phyloP scores from a whole-genome alignment of 2,329 filamentous ascomycete species.

The Sarocladium brachiariae region DNA sequence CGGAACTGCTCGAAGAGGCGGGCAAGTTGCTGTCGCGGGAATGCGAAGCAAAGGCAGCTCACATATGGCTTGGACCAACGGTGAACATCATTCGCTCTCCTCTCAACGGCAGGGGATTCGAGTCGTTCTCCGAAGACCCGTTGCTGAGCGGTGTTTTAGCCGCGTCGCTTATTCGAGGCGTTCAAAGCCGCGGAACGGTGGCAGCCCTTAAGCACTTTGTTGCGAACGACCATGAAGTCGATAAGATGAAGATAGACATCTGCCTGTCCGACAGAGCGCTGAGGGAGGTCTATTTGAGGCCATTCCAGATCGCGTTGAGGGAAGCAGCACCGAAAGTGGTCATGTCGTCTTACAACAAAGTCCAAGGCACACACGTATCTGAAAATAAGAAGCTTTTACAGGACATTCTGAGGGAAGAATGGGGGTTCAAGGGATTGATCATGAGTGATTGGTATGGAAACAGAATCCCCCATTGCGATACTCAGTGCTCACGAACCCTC shows the following conservation, averaged over 20 bases:
- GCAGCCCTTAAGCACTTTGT: conserved; percentile 29
- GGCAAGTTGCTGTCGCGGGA: conserved; percentile 13
- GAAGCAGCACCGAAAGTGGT: conserved; percentile 47
- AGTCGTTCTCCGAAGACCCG: conserved; percentile 53
- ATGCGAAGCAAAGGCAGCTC: conserved; percentile 39
- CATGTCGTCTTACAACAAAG: conserved; percentile 47
- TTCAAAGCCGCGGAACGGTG: conserved; percentile 24
- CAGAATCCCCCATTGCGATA: neutral
- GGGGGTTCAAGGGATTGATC: neutral
- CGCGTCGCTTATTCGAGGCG: conserved; percentile 23
- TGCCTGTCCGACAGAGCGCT: conserved; percentile 46
- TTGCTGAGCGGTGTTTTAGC: conserved; percentile 19
- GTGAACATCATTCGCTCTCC: conserved; percentile 57
- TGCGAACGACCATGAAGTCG: conserved; percentile 43
- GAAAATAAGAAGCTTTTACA: conserved; percentile 29
- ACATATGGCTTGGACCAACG: conserved; percentile 54
- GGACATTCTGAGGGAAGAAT: conserved; percentile 16
- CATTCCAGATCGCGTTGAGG: conserved; percentile 54
- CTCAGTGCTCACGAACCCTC: conserved; percentile 21
- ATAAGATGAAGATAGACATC: conserved; percentile 40
- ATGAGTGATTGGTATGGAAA: neutral
- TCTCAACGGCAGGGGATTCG: conserved; percentile 56
- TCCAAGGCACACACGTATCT: conserved; percentile 32
- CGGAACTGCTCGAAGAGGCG: conserved; percentile 14
- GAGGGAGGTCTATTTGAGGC: conserved; percentile 56